phyloP scores from a whole-genome alignment of 441 rosid genomes.

The Bocquillonia castaneifolia region DNA sequence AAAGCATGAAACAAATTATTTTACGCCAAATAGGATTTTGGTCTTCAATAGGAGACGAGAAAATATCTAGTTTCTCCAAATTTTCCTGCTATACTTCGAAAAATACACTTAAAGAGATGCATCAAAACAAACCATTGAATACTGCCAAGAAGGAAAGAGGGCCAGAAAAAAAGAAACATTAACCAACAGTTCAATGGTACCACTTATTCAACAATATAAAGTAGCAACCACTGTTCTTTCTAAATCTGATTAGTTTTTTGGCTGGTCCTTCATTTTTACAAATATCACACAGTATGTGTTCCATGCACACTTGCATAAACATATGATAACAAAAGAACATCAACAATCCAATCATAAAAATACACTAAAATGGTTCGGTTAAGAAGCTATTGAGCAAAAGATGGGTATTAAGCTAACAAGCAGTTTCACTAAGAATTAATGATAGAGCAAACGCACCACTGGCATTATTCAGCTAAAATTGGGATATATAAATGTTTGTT shows the following conservation, averaged over 20 bases:
- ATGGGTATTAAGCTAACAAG: too few species aligned
- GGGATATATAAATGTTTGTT: background rate
- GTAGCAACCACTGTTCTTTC: background rate
- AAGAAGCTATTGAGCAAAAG: too few species aligned
- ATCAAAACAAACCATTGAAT: background rate
- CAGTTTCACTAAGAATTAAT: too few species aligned
- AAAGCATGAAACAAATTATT: background rate
- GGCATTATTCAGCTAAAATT: background rate
- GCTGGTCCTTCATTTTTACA: background rate
- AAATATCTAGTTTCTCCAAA: constrained; percentile 1
- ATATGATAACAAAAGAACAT: too few species aligned
- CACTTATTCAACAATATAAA: background rate
- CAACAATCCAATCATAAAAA: too few species aligned
- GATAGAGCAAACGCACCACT: background rate
- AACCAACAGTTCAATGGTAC: background rate
- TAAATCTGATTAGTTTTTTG: background rate
- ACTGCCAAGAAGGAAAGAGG: background rate
- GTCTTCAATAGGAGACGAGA: background rate
- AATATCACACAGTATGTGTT: too few species aligned
- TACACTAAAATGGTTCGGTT: too few species aligned
- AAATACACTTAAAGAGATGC: background rate
- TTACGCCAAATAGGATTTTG: background rate
- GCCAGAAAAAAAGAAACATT: background rate
- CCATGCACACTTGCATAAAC: too few species aligned
- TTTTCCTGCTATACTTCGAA: background rate